Conservation (phyloP, 2,329 filamentous ascomycete genomes). For the Chaetomium sp. region DNA sequence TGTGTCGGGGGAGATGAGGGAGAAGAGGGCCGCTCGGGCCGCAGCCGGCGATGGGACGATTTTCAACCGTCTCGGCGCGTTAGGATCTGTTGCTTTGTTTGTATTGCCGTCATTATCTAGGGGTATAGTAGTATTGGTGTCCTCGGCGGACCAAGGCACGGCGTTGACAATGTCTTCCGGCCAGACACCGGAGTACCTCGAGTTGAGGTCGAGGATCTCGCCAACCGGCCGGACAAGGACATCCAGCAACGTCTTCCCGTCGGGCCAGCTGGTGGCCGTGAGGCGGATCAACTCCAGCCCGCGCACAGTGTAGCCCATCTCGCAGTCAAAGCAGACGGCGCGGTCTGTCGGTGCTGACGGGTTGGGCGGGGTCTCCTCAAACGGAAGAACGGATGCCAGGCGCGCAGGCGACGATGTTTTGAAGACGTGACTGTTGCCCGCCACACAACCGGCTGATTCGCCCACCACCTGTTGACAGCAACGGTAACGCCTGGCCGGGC, state of each 20-base stretch:
- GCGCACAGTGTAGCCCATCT: conserved; percentile 91
- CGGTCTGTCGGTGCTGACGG: conserved; percentile 41
- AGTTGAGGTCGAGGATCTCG: conserved; percentile 83
- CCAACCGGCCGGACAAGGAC: conserved; percentile 79
- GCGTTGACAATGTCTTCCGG: conserved; percentile 70
- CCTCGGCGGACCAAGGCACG: conserved; percentile 40
- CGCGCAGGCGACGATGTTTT: conserved; percentile 71
- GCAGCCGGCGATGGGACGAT: conserved; percentile 69
- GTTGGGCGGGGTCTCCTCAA: conserved; percentile 68
- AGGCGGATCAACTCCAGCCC: conserved; percentile 86
- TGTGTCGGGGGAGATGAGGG: conserved; percentile 66
- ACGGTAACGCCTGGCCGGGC: conserved; percentile 56
- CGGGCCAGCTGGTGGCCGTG: conserved; percentile 83
- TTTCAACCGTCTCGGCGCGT: conserved; percentile 43
- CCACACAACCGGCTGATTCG: conserved; percentile 67
- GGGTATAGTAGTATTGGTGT: background rate
- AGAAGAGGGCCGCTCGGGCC: conserved; percentile 73
- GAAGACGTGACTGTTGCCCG: conserved; percentile 72
- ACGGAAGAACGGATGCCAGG: conserved; percentile 72
- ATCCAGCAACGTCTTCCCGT: conserved; percentile 68
- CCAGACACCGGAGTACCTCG: conserved; percentile 81
- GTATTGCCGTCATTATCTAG: conserved; percentile 9
- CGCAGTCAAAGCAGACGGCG: conserved; percentile 86
- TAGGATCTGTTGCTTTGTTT: background rate
- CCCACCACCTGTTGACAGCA: conserved; percentile 77